Conservation (phyloP, 2,329 filamentous ascomycete genomes). For the Ophiostoma perfectum region DNA sequence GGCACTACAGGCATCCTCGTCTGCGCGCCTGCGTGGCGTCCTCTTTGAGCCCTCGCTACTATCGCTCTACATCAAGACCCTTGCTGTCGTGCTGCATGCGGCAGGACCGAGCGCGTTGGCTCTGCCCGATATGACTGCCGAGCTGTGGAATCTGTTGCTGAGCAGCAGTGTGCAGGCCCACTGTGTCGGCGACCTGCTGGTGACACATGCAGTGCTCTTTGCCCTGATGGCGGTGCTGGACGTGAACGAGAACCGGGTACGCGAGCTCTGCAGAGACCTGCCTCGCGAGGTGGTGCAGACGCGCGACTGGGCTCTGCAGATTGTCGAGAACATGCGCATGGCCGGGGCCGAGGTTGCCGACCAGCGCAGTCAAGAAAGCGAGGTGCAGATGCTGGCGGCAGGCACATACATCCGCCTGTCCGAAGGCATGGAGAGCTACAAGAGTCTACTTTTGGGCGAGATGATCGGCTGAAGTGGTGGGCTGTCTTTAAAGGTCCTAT, state of each 20-base stretch:
- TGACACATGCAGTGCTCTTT: slow-evolving; percentile 72
- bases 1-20: slow-evolving; percentile 42
- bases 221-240: slow-evolving; percentile 75
- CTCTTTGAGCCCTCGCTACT: slow-evolving; percentile 71
- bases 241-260: slow-evolving; percentile 67
- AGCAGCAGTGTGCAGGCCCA: slow-evolving; percentile 52
- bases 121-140: slow-evolving; percentile 73
- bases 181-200: slow-evolving; percentile 50
- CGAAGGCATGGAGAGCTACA: slow-evolving; percentile 78
- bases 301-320: slow-evolving; percentile 69
- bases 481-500: background rate
- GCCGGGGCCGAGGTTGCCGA: slow-evolving; percentile 43
- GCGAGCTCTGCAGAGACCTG: slow-evolving; percentile 66
- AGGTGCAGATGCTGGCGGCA: slow-evolving; percentile 71
- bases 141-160: slow-evolving; percentile 80
- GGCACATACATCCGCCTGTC: slow-evolving; percentile 70
- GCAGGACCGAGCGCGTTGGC: slow-evolving; percentile 72
- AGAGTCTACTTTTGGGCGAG: slow-evolving; percentile 69
- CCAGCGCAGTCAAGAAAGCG: slow-evolving; percentile 63
- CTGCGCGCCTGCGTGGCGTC: slow-evolving; percentile 47
- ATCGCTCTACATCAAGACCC: slow-evolving; percentile 75
- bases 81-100: slow-evolving; percentile 76
- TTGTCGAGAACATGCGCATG: slow-evolving; percentile 61
- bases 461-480: slow-evolving; percentile 38
- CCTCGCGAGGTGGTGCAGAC: slow-evolving; percentile 77